These are phyloP conservation scores for Entomortierella chlamydospora DNA, from an alignment of 192 early-diverging fungal genomes.

Conservation along the genomic window DNA sequence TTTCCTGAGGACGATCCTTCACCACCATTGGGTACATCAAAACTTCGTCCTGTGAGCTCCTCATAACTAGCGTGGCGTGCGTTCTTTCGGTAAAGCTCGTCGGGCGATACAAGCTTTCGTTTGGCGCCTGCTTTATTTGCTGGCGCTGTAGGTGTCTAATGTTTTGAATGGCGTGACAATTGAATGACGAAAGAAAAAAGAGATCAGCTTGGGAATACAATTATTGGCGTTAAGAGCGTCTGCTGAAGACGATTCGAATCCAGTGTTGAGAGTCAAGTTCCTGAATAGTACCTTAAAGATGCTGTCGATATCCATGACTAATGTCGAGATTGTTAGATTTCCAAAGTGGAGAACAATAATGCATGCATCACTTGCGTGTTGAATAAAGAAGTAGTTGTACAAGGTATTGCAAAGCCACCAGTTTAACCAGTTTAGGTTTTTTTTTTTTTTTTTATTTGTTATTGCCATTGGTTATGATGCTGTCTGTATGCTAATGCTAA, in stretches of 20 bases:
- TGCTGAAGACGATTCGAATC: neutral
- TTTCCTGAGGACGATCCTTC: conserved; percentile 28
- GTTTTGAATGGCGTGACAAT: too few species aligned
- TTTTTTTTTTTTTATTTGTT: conserved; percentile 55
- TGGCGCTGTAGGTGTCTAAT: conserved; percentile 48
- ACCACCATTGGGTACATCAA: conserved; percentile 26
- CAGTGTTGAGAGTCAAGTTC: neutral
- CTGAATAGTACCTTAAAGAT: conserved; percentile 40
- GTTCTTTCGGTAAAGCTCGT: conserved; percentile 47
- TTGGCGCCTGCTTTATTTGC: conserved; percentile 40
- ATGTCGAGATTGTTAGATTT: neutral
- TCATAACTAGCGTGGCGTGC: conserved; percentile 48
- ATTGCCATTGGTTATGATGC: conserved; percentile 29
- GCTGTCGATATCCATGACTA: conserved; percentile 49
- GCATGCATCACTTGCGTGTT: neutral
- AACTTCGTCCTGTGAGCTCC: conserved; percentile 46
- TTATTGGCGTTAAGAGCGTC: neutral
- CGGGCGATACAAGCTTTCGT: conserved; percentile 42
- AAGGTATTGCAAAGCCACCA: neutral
- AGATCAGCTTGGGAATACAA: neutral
- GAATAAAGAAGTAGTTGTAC: too few species aligned
- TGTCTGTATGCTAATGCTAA: too few species aligned
- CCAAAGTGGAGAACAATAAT: neutral
- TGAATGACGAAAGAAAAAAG: too few species aligned
- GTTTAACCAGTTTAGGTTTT: conserved; percentile 66